phyloP scores from a whole-genome alignment of 2,329 filamentous ascomycete species.

The Sclerotinia spermophila region DNA sequence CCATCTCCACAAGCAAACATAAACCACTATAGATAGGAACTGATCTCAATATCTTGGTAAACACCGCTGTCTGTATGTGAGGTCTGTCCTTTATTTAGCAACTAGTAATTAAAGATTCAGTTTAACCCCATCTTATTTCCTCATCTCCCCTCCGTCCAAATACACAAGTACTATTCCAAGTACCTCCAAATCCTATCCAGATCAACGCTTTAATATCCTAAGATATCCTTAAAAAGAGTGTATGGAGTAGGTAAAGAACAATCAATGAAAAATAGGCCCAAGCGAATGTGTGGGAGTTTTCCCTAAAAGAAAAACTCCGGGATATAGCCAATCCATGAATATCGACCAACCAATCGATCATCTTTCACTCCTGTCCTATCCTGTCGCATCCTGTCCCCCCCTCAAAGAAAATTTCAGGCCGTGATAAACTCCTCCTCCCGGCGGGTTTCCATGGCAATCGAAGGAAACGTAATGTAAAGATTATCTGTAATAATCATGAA shows the following conservation, averaged over 20 bases:
- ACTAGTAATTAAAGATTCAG: neutral
- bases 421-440: slow-evolving; percentile 15
- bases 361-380: neutral
- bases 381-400: no score
- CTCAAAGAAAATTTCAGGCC: neutral
- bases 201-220: neutral
- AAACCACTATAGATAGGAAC: neutral
- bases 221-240: neutral
- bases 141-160: neutral
- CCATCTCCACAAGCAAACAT: neutral
- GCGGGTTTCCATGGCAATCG: neutral
- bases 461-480: slow-evolving; percentile 9
- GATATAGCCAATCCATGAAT: slow-evolving; percentile 14
- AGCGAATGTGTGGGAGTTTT: slow-evolving; percentile 8
- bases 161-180: neutral
- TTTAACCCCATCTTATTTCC: neutral
- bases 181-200: neutral
- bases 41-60: neutral
- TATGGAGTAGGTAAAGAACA: neutral
- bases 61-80: neutral
- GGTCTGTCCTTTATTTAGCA: neutral
- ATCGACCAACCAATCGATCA: slow-evolving; percentile 8
- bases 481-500: slow-evolving; percentile 17
- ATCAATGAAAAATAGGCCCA: slow-evolving; percentile 5
- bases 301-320: slow-evolving; percentile 11